Evolutionary conservation across 2,329 filamentous ascomycete species (phyloP), one percentile per base, ranked within the genome.

Genomic region (Exophiala mesophila): DNA sequence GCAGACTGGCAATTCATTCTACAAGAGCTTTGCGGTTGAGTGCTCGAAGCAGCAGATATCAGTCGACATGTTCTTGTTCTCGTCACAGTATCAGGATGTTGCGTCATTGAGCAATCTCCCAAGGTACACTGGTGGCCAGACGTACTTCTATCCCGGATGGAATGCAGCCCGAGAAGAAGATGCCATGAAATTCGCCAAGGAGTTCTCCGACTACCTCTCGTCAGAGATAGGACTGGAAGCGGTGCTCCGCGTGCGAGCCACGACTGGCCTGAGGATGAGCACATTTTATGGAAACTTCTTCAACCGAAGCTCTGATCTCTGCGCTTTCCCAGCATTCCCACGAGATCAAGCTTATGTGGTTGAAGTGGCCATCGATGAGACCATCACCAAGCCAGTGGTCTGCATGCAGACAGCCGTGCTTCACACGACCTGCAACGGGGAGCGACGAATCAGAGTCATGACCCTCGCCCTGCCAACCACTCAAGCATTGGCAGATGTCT

Each of bases 261-360:
- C 89, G 2, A 97, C 89, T 17, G 92, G 92, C 39, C 70, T 98
- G 45, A 82, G 92, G 40, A 97, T 97, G 85, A 95, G 83, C 69
- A 89, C 90, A 2, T 98, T 98, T 69, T 98, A 97, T 65, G 92
- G 92, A 55, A 98, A 98, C 71, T 98, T 98, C 69, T 98, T 98
- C 76, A 98, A 97, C 72, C 80, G 92, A 56, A 95, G 88, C 62
- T 96, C 89, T 12, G 92, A 98, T 68, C 79, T 98, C 21, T 97
- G 92, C 63, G 92, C 92, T 9, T 98, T 98, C 75, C 92, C 92
- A 2, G 89, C 92, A 0, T 97, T 98, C 73, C 92, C 92, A 21
- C 83, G 92, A 61, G 92, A 98, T 59, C 92, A 98, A 65, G 88
- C 86, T 51, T 97, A 97, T 61, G 92, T 97, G 31, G 90, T 98